Conservation (phyloP, 352 stramenopile species). For the Phytophthora melonis region DNA sequence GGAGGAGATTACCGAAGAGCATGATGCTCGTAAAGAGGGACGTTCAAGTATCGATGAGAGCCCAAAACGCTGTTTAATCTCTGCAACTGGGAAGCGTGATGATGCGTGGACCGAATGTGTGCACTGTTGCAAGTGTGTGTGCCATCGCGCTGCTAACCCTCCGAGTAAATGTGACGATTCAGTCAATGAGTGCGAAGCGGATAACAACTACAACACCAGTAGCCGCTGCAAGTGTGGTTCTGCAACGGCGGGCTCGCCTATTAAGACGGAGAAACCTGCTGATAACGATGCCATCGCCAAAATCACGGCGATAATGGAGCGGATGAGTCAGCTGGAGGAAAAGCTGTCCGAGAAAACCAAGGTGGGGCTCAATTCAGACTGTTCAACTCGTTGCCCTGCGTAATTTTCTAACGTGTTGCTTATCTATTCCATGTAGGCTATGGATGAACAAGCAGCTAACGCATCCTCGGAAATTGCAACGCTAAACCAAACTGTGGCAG, state of each 20-base stretch:
- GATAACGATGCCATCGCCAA: slow-evolving; percentile 29
- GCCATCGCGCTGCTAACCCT: slow-evolving; percentile 31
- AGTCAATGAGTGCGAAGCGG: slow-evolving; percentile 3
- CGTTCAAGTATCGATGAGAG: slow-evolving; percentile 13
- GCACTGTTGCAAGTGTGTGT: slow-evolving; percentile 58
- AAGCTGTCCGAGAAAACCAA: slow-evolving; percentile 55
- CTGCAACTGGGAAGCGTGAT: slow-evolving; percentile 14
- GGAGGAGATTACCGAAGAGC: slow-evolving; percentile 32
- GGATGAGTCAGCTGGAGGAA: slow-evolving; percentile 51
- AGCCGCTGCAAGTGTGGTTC: not conserved
- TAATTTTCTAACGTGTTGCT: not conserved
- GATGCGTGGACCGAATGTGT: slow-evolving; percentile 38
- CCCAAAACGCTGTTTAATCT: slow-evolving; percentile 18
- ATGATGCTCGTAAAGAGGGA: slow-evolving; percentile 22
- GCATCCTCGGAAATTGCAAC: slow-evolving; percentile 47
- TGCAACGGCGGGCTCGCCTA: not conserved
- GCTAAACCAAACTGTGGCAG: slow-evolving; percentile 58
- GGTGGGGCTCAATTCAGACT: slow-evolving; percentile 31
- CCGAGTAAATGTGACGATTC: slow-evolving; percentile 8
- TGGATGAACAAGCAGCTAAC: slow-evolving; percentile 46
- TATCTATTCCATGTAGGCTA: slow-evolving; percentile 29
- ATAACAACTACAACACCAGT: not conserved
- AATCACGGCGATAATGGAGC: slow-evolving; percentile 43
- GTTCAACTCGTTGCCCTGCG: not conserved
- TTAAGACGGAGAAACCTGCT: not conserved